Evolutionary conservation across 1,284 basidiomycete genomes (phyloP), one percentile per base, ranked within the genome.

Genomic region (Wallemia mellicola): DNA sequence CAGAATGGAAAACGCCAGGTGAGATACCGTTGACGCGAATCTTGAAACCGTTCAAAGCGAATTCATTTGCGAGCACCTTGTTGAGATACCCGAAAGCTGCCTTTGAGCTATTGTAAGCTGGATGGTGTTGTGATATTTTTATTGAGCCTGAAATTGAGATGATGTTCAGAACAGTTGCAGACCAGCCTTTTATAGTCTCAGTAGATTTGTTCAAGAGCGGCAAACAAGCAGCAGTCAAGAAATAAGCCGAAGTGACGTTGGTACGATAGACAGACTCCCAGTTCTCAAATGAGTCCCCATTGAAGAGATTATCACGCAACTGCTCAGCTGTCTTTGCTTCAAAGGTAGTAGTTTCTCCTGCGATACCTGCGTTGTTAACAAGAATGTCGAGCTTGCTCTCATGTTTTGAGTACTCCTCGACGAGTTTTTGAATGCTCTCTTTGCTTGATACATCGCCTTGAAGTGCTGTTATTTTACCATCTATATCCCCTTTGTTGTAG

Each of bases 1-100:
- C 67, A 2, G 66, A 65, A 0, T 65, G 66, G 63, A 68, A 69
- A 58, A 67, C 65, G 25, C 68, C 68, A 19, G 67, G 66, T 26
- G 60, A 62, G 60, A 67, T 65, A 33, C 65, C 64, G 60, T 67
- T 67, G 33, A 69, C 68, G 25, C 68, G 66, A 61, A 69, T 68
- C 60, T 67, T 68, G 59, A 68, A 61, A 1, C 68, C 68, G 57
- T 48, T 48, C 5, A 48, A n/a, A 48, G 5, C 19, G 14, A 48
- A n/a, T n/a, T 48, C 38, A n/a, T 48, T 48, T 11, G 38, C 38
- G 19, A 48, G 38, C 19, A 5, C 5, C 19, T 48, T 48, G 5
- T 11, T 48, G 14, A 48, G 38, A 5, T 15, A 48, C 14, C 22
- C 22, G 5, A n/a, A 11, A 11, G 38, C 9, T 5, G 38, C 9